Conservation (phyloP, 2,329 filamentous ascomycete species). For the Lecanoromycetidae sp. region DNA sequence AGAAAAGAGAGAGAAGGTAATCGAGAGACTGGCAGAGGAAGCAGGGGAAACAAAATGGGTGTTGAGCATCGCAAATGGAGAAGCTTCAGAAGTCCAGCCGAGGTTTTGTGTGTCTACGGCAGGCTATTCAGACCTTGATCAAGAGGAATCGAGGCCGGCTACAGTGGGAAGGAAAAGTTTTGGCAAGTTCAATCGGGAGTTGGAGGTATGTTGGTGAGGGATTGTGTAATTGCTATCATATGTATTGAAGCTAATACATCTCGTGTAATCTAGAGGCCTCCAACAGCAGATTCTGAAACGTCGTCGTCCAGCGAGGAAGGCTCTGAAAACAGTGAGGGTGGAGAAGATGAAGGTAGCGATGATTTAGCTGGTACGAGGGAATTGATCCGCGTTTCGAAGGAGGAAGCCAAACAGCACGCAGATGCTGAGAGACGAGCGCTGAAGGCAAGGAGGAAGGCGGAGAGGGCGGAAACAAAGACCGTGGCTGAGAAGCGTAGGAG, state of each 20-base stretch:
- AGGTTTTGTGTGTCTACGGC: constrained; percentile 8
- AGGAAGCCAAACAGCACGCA: neutral
- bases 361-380: neutral
- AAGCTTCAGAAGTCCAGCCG: constrained; percentile 15
- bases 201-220: constrained; percentile 16
- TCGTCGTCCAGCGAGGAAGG: constrained; percentile 5
- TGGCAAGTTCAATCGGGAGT: constrained; percentile 14
- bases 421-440: neutral
- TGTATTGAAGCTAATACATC: neutral
- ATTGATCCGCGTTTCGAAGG: neutral
- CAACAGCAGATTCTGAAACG: neutral
- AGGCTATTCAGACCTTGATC: constrained; percentile 16
- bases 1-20: constrained; percentile 29
- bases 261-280: constrained; percentile 10
- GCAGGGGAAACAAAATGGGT: constrained; percentile 35
- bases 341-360: neutral
- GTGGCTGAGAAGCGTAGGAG: constrained; percentile 9
- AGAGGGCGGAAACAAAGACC: constrained; percentile 4
- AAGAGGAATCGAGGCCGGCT: constrained; percentile 2
- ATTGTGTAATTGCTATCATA: too few species aligned
- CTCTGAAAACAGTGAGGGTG: neutral
- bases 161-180: constrained; percentile 14
- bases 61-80: constrained; percentile 27
- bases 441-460: constrained; percentile 2
- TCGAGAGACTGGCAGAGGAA: constrained; percentile 29